Evolutionary conservation across 2,329 filamentous ascomycete species (phyloP).

Genomic region (Hypoxylon sp.): DNA sequence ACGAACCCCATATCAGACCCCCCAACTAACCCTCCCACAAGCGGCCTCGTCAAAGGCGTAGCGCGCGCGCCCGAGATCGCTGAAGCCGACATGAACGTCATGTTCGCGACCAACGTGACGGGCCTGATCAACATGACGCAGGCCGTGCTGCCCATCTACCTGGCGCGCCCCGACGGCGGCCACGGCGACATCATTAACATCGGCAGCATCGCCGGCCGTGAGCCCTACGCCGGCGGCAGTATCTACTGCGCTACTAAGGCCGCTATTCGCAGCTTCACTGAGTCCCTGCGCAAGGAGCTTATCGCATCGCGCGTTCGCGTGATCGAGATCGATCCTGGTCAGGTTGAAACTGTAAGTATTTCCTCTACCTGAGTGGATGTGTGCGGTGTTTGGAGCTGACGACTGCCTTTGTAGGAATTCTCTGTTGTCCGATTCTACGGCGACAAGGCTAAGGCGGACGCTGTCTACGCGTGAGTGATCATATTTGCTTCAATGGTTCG

Average conservation of each 20-base stretch:
- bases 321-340: conserved; percentile 82
- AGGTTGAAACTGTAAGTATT: conserved; percentile 75
- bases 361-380: not conserved
- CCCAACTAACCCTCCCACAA: conserved; percentile 54
- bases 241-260: conserved; percentile 88
- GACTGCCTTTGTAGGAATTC: conserved; percentile 67
- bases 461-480: conserved; percentile 71
- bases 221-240: conserved; percentile 79
- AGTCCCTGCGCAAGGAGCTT: conserved; percentile 78
- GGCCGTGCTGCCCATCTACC: conserved; percentile 86
- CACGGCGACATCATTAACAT: conserved; percentile 94
- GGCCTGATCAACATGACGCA: conserved; percentile 98
- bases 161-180: conserved; percentile 80
- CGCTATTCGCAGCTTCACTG: conserved; percentile 80
- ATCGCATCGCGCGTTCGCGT: conserved; percentile 78
- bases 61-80: conserved; percentile 87
- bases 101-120: conserved; percentile 95
- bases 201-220: conserved; percentile 73
- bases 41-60: conserved; percentile 89
- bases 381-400: conserved; percentile 10
- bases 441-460: conserved; percentile 83
- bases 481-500: not conserved
- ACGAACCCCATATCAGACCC: not conserved
- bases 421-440: conserved; percentile 82
- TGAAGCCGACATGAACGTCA: conserved; percentile 84